A percentile compares a stretch with the other conserved stretches of the same genome.
These are phyloP conservation scores for Lichtheimia ramosa DNA, from an alignment of 371 early-diverging fungal genomes.

Conservation along the genomic window DNA sequence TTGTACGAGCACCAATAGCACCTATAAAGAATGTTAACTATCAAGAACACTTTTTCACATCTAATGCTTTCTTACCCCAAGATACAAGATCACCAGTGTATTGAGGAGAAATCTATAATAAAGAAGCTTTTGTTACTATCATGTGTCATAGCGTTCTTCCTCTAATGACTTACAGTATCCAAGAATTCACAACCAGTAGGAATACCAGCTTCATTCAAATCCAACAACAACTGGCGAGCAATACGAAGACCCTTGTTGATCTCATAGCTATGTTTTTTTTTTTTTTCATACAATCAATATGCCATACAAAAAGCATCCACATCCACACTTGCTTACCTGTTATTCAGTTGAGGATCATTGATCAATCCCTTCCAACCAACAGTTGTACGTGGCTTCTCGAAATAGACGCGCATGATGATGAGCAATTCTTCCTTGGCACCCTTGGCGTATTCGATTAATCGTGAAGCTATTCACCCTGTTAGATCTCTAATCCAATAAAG, in stretches of 20 bases:
- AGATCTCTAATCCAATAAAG: neutral
- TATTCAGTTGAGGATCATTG: slow-evolving; percentile 75
- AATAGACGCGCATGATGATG: slow-evolving; percentile 92
- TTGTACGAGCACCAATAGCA: slow-evolving; percentile 90
- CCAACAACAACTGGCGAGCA: slow-evolving; percentile 72
- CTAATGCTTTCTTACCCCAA: slow-evolving; percentile 61
- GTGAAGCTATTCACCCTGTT: slow-evolving; percentile 21
- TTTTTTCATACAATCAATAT: neutral
- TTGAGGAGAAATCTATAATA: slow-evolving; percentile 68
- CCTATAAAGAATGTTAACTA: slow-evolving; percentile 19
- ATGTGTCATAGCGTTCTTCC: neutral
- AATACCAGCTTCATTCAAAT: slow-evolving; percentile 74
- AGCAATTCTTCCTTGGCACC: slow-evolving; percentile 66
- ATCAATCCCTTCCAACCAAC: slow-evolving; percentile 94
- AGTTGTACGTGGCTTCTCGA: slow-evolving; percentile 94
- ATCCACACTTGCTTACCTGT: slow-evolving; percentile 40
- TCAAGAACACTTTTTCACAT: neutral
- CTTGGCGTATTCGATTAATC: slow-evolving; percentile 61
- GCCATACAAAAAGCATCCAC: neutral
- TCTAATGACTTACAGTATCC: slow-evolving; percentile 59
- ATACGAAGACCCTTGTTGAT: slow-evolving; percentile 91
- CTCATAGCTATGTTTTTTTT: slow-evolving; percentile 55
- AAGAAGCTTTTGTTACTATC: neutral
- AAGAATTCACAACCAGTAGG: slow-evolving; percentile 86
- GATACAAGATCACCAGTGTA: slow-evolving; percentile 78